Conservation (phyloP, 1,284 basidiomycete species). For the Boletus austroedulis region DNA sequence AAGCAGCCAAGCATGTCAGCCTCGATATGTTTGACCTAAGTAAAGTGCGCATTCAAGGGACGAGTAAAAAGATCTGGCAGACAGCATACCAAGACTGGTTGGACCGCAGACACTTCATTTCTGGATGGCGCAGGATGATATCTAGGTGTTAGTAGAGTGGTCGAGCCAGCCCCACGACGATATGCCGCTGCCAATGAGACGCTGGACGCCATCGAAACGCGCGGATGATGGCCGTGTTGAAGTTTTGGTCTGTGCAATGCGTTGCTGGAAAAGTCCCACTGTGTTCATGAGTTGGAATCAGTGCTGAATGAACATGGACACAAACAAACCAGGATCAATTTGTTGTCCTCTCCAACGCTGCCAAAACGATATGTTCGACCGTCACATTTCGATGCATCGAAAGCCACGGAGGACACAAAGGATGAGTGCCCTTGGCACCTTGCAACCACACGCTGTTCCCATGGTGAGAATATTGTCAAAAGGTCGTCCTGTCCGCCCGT, state of each 20-base stretch:
- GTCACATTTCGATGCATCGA: conserved; percentile 84
- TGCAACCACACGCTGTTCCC: conserved; percentile 91
- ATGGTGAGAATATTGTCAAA: conserved; percentile 87
- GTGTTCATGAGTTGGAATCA: background rate
- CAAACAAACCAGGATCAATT: conserved; percentile 71
- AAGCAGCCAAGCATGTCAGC: conserved; percentile 70
- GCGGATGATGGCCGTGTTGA: conserved; percentile 58
- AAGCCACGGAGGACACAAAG: conserved; percentile 86
- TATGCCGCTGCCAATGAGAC: conserved; percentile 57
- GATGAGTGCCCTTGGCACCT: conserved; percentile 96
- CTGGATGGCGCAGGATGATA: conserved; percentile 86
- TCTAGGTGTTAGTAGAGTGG: conserved; percentile 51
- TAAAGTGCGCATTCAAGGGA: background rate
- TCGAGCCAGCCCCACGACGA: conserved; percentile 54
- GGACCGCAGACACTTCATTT: conserved; percentile 86
- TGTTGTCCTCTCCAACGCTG: conserved; percentile 93
- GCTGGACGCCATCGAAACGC: conserved; percentile 72
- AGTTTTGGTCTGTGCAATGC: conserved; percentile 73
- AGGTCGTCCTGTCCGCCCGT: conserved; percentile 93
- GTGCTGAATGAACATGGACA: background rate
- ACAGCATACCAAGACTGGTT: conserved; percentile 78
- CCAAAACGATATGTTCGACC: conserved; percentile 88
- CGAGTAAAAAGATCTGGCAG: conserved; percentile 19
- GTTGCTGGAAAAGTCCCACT: conserved; percentile 92
- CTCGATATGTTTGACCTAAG: conserved; percentile 75